Evolutionary conservation across 2,329 filamentous ascomycete genomes (phyloP).

Genomic region (Aspergillus bombycis): DNA sequence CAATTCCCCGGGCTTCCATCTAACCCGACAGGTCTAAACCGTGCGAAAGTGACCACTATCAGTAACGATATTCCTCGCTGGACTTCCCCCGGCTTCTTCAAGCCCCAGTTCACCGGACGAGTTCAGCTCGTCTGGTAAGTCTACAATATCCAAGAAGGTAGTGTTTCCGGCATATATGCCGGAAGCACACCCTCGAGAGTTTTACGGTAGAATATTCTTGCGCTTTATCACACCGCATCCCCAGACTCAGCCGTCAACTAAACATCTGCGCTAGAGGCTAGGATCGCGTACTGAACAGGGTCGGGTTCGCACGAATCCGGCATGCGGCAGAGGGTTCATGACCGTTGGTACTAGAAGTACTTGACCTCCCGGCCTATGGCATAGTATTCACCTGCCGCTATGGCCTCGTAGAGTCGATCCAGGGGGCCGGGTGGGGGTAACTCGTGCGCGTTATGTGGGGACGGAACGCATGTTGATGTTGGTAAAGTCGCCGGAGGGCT

Average conservation of each 20-base stretch:
- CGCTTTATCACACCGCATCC: slow-evolving; percentile 1
- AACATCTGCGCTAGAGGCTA: neutral
- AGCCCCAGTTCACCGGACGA: slow-evolving; percentile 23
- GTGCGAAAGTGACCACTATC: slow-evolving; percentile 29
- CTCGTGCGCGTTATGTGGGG: slow-evolving; percentile 27
- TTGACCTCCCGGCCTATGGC: slow-evolving; percentile 26
- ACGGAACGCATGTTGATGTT: slow-evolving; percentile 16
- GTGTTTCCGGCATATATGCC: neutral
- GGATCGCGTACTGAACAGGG: neutral
- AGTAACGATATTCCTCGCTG: slow-evolving; percentile 26
- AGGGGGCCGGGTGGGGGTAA: slow-evolving; percentile 32
- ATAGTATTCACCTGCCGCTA: slow-evolving; percentile 6
- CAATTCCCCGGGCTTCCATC: too few species aligned
- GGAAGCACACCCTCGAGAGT: neutral
- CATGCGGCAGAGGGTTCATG: slow-evolving; percentile 27
- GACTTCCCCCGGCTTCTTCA: slow-evolving; percentile 20
- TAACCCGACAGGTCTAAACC: slow-evolving; percentile 21
- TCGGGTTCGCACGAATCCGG: slow-evolving; percentile 25
- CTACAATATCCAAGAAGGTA: slow-evolving; percentile 22
- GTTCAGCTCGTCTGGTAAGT: neutral
- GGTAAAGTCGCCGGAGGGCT: neutral
- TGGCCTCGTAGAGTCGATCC: slow-evolving; percentile 30
- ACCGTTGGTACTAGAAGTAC: slow-evolving; percentile 31
- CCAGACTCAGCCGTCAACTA: neutral
- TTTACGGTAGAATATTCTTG: neutral